Base-by-base conservation (phyloP, 805 yeast species). In the Lipomyces anomalus region DNA sequence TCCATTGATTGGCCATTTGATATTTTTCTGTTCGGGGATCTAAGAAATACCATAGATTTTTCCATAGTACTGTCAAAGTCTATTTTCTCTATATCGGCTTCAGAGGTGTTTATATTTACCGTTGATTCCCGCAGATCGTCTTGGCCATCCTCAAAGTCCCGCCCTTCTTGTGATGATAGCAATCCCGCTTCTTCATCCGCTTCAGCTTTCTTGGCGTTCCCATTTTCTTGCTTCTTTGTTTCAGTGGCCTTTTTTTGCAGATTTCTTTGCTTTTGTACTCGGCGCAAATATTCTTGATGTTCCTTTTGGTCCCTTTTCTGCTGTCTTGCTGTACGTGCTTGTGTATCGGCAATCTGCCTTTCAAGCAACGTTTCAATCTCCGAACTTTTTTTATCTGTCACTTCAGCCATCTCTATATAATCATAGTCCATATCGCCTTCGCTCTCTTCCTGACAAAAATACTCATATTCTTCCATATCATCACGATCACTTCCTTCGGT, bases 401-500 rank as follows among this genome's bases (percentile, higher is more conserved):
- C 48, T 26, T 47, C 48, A 28, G 40, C 21, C 35, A 47, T 30
- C 34, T 50, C 52, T 21, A 47, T 50, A 35, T 49, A 49, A 22
- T 47, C 49, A 16, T 42, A 50, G 28, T 41, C 30, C 30, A 26
- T 26, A 13, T 26, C 30, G 30, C 11, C 30, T 9, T 26, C 30
- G 11, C 13, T 13, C 11, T 26, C 30, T 9, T 9, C 30, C 11
- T 26, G 11, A 13, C 13, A 26, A 13, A 26, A 26, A 13, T 26
- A 26, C 30, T 26, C 30, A 13, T 9, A 26, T 13, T 26, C 30
- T 9, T 26, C 30, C 30, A 13, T 26, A 13, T 26, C 30, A 13
- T 26, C 30, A 13, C 9, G 11, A 13, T 26, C 30, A 13, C 11
- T 9, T 13, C 9, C 30, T 9, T 9, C 30, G 30, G 11, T 26